Percentiles rank a stretch among this genome's conserved stretches.
Conservation (phyloP, 352 stramenopile species). For the Phytopythium cucurbitacearum region DNA sequence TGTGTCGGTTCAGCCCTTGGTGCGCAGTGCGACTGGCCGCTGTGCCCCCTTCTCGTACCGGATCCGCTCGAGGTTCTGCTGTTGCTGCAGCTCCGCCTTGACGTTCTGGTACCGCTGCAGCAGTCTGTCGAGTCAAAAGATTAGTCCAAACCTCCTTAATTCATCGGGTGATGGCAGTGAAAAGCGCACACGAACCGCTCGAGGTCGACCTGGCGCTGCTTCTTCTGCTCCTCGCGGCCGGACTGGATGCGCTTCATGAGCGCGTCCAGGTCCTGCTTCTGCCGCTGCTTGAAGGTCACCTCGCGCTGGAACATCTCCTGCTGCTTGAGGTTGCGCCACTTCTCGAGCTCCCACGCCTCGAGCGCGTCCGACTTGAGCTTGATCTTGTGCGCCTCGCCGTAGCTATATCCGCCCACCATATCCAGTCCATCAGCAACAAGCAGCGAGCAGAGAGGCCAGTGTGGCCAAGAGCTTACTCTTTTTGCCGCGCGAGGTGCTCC, state of each 20-base stretch:
- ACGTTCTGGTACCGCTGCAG: constrained; percentile 95
- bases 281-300: constrained; percentile 91
- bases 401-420: constrained; percentile 29
- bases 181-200: constrained; percentile 52
- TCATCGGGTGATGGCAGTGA: background rate
- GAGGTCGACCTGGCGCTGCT: constrained; percentile 92
- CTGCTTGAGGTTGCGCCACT: constrained; percentile 93
- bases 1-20: too few species aligned
- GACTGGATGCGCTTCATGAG: constrained; percentile 94
- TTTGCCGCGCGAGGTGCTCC: constrained; percentile 89
- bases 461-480: constrained; percentile 46
- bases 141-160: background rate
- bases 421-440: constrained; percentile 1
- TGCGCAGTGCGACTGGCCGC: constrained; percentile 12
- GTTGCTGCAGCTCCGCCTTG: constrained; percentile 92
- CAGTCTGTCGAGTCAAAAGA: constrained; percentile 30
- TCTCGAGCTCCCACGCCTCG: constrained; percentile 94
- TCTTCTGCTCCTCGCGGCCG: constrained; percentile 93
- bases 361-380: constrained; percentile 94
- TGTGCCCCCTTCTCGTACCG: constrained; percentile 77
- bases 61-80: constrained; percentile 93
- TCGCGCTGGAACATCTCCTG: constrained; percentile 94
- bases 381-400: constrained; percentile 95
- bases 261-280: constrained; percentile 91
- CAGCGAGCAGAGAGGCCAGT: background rate